Percentiles rank a stretch among this genome's conserved stretches.
These are phyloP conservation scores for Hyaloperonospora brassicae DNA, from an alignment of 352 stramenopile genomes.

Conservation along the genomic window DNA sequence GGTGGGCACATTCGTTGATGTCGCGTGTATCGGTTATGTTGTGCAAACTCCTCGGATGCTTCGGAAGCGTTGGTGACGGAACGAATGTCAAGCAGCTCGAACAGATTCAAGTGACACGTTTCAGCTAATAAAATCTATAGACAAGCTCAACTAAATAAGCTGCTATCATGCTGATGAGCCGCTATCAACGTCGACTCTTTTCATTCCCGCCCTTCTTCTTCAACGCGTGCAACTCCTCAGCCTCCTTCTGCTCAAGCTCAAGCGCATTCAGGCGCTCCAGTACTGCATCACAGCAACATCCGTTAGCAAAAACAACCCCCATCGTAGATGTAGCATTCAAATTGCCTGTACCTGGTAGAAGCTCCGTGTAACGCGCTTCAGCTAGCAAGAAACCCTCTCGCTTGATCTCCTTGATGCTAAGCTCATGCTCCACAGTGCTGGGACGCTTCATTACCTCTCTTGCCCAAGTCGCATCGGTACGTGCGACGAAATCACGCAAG, in stretches of 20 bases:
- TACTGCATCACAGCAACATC: conserved; percentile 30
- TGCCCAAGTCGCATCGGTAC: conserved; percentile 67
- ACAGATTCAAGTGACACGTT: background rate
- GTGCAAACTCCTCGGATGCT: too few species aligned
- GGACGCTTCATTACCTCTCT: conserved; percentile 45
- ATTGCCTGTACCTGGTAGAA: conserved; percentile 48
- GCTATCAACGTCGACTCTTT: conserved; percentile 50
- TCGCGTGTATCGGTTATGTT: too few species aligned
- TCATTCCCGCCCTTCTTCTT: conserved; percentile 76
- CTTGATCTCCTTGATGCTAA: conserved; percentile 84
- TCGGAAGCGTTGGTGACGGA: too few species aligned
- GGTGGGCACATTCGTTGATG: too few species aligned
- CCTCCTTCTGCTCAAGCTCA: conserved; percentile 70
- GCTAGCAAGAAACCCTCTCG: conserved; percentile 70
- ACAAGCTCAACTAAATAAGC: conserved; percentile 5
- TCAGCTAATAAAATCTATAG: background rate
- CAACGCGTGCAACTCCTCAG: conserved; percentile 61
- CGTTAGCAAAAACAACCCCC: conserved; percentile 3
- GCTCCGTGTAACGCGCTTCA: conserved; percentile 69
- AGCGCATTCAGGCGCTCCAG: conserved; percentile 73
- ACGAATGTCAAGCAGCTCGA: too few species aligned
- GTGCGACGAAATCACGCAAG: conserved; percentile 83
- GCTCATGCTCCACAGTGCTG: conserved; percentile 57
- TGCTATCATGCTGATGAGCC: background rate
- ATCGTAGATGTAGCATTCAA: background rate